A percentile compares a stretch with the other conserved stretches of the same genome.
Evolutionary conservation across 805 yeast species (phyloP).

Genomic region (Middelhovenomyces tepae): DNA sequence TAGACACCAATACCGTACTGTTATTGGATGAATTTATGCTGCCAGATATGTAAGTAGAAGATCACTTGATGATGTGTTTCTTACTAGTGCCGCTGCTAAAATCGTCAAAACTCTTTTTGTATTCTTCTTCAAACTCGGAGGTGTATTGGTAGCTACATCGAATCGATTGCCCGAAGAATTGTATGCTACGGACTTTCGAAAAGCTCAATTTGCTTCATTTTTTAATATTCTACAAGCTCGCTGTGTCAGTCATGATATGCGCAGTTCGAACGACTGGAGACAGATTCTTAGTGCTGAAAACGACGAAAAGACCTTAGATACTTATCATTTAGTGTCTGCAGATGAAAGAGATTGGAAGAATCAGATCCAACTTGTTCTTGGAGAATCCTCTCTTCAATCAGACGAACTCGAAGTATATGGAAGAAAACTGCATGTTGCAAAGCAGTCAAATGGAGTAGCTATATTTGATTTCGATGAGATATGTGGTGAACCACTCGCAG

Average conservation of each 20-base stretch:
- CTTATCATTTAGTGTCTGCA: too few relatives aligned
- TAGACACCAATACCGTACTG: constrained; percentile 46
- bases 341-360: constrained; percentile 13
- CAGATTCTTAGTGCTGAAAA: constrained; percentile 24
- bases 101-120: constrained; percentile 57
- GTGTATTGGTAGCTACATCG: constrained; percentile 66
- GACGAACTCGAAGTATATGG: constrained; percentile 45
- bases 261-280: constrained; percentile 50
- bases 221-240: constrained; percentile 47
- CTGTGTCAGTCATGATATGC: constrained; percentile 57
- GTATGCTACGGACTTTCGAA: constrained; percentile 57
- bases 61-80: neutral
- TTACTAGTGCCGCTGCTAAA: constrained; percentile 48
- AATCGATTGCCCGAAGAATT: constrained; percentile 62
- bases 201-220: constrained; percentile 48
- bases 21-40: constrained; percentile 68
- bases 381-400: too few relatives aligned
- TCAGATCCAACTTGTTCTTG: too few relatives aligned
- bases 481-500: constrained; percentile 49
- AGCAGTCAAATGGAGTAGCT: constrained; percentile 35
- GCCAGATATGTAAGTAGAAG: constrained; percentile 44
- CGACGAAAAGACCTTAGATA: neutral
- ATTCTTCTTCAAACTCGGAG: constrained; percentile 64
- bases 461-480: constrained; percentile 44
- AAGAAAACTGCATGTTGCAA: constrained; percentile 40